phyloP scores from a whole-genome alignment of 495 filamentous ascomycete genomes.

The Ascobolus immersus region DNA sequence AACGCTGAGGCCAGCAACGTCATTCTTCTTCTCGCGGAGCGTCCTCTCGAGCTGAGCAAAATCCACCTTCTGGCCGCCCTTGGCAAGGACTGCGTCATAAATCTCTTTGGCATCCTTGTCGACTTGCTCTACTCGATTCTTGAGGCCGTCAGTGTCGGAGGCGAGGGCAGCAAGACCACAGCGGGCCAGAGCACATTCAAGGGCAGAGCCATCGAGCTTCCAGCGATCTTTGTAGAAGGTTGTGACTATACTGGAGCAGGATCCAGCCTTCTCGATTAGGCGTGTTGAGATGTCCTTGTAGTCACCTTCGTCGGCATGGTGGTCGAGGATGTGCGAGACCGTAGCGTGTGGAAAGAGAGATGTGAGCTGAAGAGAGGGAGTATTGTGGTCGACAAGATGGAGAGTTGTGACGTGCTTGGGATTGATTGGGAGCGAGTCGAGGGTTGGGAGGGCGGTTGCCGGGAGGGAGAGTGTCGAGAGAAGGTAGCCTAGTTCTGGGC shows the following conservation, averaged over 20 bases:
- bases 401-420: slow-evolving; percentile 21
- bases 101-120: slow-evolving; percentile 41
- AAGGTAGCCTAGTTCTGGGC: slow-evolving; percentile 51
- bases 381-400: slow-evolving; percentile 72
- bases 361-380: slow-evolving; percentile 30
- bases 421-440: slow-evolving; percentile 10
- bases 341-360: slow-evolving; percentile 18
- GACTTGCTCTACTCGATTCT: slow-evolving; percentile 42
- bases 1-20: slow-evolving; percentile 37
- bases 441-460: slow-evolving; percentile 22
- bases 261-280: slow-evolving; percentile 36
- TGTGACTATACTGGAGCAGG: slow-evolving; percentile 57
- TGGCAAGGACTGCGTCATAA: slow-evolving; percentile 25
- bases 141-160: slow-evolving; percentile 62
- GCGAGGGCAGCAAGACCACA: slow-evolving; percentile 60
- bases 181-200: slow-evolving; percentile 14
- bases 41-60: slow-evolving; percentile 5
- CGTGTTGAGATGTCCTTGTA: slow-evolving; percentile 25
- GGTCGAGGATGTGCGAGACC: slow-evolving; percentile 50
- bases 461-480: slow-evolving; percentile 26
- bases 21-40: slow-evolving; percentile 19
- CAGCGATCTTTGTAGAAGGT: slow-evolving; percentile 25
- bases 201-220: slow-evolving; percentile 6
- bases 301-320: slow-evolving; percentile 58
- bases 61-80: slow-evolving; percentile 1